phyloP scores from a whole-genome alignment of 2,329 filamentous ascomycete genomes.

The Penicillium rolfsii region DNA sequence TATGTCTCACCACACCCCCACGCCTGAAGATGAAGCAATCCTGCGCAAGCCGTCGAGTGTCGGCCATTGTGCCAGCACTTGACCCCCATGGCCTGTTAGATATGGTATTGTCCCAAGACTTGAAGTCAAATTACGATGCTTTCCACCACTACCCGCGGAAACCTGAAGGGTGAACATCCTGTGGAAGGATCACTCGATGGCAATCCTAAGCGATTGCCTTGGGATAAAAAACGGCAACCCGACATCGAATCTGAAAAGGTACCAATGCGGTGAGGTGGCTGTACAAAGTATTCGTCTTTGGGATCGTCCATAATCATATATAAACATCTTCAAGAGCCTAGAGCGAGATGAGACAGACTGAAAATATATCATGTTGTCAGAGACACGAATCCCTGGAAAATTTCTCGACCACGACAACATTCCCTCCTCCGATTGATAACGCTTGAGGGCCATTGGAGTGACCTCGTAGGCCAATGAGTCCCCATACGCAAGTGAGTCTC shows the following conservation, averaged over 20 bases:
- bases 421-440: neutral
- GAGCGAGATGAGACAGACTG: neutral
- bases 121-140: too few relatives aligned
- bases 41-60: neutral
- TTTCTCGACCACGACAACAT: neutral
- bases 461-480: neutral
- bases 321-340: neutral
- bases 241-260: neutral
- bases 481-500: neutral
- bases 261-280: neutral
- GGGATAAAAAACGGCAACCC: neutral
- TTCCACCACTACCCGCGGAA: neutral
- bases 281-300: neutral
- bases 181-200: neutral
- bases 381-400: neutral
- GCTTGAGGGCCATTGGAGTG: neutral
- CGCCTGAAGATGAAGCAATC: neutral
- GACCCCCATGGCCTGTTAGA: conserved; percentile 1
- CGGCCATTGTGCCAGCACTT: neutral
- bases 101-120: neutral
- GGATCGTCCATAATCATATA: neutral
- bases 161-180: neutral
- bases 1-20: neutral
- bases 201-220: neutral
- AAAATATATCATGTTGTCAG: neutral